Percentiles rank a stretch among this genome's conserved stretches.
phyloP scores from a whole-genome alignment of 1,284 basidiomycete genomes.

The Ganoderma lingzhi region DNA sequence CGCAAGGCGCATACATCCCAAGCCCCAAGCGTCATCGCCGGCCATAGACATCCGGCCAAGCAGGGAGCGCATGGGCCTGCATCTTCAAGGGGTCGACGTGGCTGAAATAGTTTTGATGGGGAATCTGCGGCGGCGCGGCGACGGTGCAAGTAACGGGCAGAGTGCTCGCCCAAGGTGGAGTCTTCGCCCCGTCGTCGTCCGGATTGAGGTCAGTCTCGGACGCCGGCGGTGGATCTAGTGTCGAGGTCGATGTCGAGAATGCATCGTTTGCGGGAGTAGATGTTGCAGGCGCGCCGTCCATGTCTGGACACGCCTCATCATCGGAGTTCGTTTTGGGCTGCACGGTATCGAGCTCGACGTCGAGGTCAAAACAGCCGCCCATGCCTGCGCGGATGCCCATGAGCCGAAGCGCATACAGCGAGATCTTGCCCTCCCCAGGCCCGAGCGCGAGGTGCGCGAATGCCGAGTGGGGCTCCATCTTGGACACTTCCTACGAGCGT shows the following conservation, averaged over 20 bases:
- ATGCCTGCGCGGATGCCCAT: slow-evolving; percentile 19
- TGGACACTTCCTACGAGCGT: slow-evolving; percentile 16
- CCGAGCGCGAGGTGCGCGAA: slow-evolving; percentile 29
- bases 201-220: background rate
- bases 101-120: slow-evolving; percentile 6
- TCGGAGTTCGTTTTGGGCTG: background rate
- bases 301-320: background rate
- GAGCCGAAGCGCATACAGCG: slow-evolving; percentile 27
- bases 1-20: background rate
- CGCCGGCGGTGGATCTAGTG: background rate
- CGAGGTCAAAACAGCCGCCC: slow-evolving; percentile 23
- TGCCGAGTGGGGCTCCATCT: slow-evolving; percentile 22
- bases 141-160: slow-evolving; percentile 15
- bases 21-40: background rate
- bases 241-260: background rate
- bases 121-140: slow-evolving; percentile 10
- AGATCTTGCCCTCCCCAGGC: slow-evolving; percentile 18
- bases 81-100: slow-evolving; percentile 13
- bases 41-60: slow-evolving; percentile 6
- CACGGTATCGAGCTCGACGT: slow-evolving; percentile 23
- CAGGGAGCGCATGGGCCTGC: background rate
- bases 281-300: background rate
- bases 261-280: background rate
- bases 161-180: slow-evolving; percentile 12
- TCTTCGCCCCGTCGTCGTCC: slow-evolving; percentile 7